Base-by-base conservation (phyloP, 2,329 filamentous ascomycete genomes). In the Arthroderma sp. region DNA sequence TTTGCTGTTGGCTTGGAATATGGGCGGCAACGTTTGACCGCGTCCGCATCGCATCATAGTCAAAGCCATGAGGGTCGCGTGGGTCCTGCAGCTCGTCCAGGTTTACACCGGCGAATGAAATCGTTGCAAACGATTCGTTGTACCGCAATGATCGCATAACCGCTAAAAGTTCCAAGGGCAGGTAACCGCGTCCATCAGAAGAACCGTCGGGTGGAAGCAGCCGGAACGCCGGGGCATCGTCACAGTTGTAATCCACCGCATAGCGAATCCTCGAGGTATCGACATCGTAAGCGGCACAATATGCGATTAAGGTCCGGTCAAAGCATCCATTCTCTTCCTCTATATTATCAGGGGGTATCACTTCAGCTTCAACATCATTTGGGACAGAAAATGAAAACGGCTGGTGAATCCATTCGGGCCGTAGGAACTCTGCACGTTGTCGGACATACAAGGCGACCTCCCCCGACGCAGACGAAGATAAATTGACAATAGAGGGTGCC, bases 131-230 rank as follows among this genome's bases (percentile, higher is more conserved):
- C 1, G 70, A 73, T 54, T 84, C 79, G 54, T 85, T 84, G 59
- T 83, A 85, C 36, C 81, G 74, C 43, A 85, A 60, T 6, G 81
- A 71, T 49, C 80, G 71, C 68, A 83, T 73, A n/a, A 85, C 72
- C 4, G 81, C 78, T 29, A 85, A 68, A n/a, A 84, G 62, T 55
- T 84, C 81, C 27, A 78, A 57, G 4, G 70, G 65, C 2, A 67
- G 71, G 54, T 85, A 85, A 33, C 72, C 71, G 8, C 63, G 62
- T 40, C 68, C 64, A 38, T 68, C 64, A 6, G 55, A 47, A 1
- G 68, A 61, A 40, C 69, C 68, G 15, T 70, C 68, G 2, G 80
- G 77, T 15, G 70, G 72, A 5, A 81, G 66, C 6, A 85, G 68
- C 49, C 73, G 71, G 55, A 85, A 85, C 32, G 75, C 74, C 4